Evolutionary conservation across 345 rosid species (phyloP).

Genomic region (Boechera stricta): DNA sequence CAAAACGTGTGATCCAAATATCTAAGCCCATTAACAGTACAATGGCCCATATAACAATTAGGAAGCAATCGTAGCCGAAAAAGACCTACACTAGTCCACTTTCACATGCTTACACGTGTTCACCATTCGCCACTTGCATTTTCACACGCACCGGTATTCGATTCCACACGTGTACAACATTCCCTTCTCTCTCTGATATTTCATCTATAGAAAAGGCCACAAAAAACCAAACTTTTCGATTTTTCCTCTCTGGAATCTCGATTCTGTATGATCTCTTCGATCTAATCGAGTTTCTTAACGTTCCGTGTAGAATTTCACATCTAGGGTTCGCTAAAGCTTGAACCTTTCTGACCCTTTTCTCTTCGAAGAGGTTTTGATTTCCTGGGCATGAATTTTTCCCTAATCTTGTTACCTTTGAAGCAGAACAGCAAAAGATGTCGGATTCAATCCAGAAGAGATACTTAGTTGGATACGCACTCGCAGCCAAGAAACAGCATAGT

Average conservation of each 20-base stretch:
- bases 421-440: constrained; percentile 40
- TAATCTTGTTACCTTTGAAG: constrained; percentile 33
- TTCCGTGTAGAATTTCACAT: constrained; percentile 10
- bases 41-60: constrained; percentile 21
- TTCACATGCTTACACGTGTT: constrained; percentile 38
- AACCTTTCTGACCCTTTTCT: not conserved
- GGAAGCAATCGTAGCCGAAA: not conserved
- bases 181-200: constrained; percentile 34
- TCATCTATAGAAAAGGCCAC: constrained; percentile 30
- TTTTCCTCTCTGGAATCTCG: constrained; percentile 34
- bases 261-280: constrained; percentile 37
- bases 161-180: constrained; percentile 44
- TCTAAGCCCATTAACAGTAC: constrained; percentile 27
- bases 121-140: constrained; percentile 24
- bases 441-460: constrained; percentile 42
- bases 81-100: constrained; percentile 13
- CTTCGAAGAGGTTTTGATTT: constrained; percentile 31
- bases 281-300: constrained; percentile 11
- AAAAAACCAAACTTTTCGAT: constrained; percentile 27
- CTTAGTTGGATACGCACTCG: constrained; percentile 57
- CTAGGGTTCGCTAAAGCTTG: constrained; percentile 24
- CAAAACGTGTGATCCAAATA: constrained; percentile 6
- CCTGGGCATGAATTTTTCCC: constrained; percentile 40
- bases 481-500: constrained; percentile 55
- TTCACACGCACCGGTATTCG: constrained; percentile 39